Conservation (phyloP, 345 rosid genomes). For the Noccaea caerulescens region DNA sequence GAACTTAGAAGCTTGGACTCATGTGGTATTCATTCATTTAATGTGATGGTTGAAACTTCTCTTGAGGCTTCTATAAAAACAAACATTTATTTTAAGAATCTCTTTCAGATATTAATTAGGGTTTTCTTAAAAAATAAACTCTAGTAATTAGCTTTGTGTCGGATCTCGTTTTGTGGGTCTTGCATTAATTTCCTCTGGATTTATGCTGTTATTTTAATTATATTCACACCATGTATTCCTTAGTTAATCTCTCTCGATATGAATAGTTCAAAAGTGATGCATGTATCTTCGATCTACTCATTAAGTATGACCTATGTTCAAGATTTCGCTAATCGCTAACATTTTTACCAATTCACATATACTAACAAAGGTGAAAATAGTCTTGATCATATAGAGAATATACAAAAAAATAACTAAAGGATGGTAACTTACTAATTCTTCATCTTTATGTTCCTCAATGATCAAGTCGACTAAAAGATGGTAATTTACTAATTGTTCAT, state of each 20-base stretch:
- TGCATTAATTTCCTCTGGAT: slow-evolving; percentile 46
- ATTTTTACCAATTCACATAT: too few relatives aligned
- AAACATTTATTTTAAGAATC: slow-evolving; percentile 40
- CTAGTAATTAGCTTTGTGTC: slow-evolving; percentile 53
- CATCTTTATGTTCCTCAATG: too few relatives aligned
- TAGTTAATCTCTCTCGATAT: slow-evolving; percentile 24
- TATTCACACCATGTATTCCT: neutral
- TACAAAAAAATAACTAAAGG: too few relatives aligned
- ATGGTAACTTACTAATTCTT: too few relatives aligned
- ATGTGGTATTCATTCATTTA: slow-evolving; percentile 77
- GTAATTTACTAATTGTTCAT: too few relatives aligned
- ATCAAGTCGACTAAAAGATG: too few relatives aligned
- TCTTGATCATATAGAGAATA: too few relatives aligned
- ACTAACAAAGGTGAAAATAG: too few relatives aligned
- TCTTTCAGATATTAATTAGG: slow-evolving; percentile 45
- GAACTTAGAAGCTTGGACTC: slow-evolving; percentile 59
- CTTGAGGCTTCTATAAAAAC: slow-evolving; percentile 43
- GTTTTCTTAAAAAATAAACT: slow-evolving; percentile 35
- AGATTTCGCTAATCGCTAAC: too few relatives aligned
- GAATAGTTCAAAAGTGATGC: slow-evolving; percentile 36
- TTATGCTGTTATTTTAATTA: slow-evolving; percentile 44
- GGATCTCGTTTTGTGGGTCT: slow-evolving; percentile 56
- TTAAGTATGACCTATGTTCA: slow-evolving; percentile 14
- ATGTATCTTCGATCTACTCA: slow-evolving; percentile 26
- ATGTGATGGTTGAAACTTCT: slow-evolving; percentile 53